Percentiles rank a stretch among this genome's conserved stretches.
Evolutionary conservation across 352 stramenopile genomes (phyloP).

Genomic region (Phytophthora hybrid): DNA sequence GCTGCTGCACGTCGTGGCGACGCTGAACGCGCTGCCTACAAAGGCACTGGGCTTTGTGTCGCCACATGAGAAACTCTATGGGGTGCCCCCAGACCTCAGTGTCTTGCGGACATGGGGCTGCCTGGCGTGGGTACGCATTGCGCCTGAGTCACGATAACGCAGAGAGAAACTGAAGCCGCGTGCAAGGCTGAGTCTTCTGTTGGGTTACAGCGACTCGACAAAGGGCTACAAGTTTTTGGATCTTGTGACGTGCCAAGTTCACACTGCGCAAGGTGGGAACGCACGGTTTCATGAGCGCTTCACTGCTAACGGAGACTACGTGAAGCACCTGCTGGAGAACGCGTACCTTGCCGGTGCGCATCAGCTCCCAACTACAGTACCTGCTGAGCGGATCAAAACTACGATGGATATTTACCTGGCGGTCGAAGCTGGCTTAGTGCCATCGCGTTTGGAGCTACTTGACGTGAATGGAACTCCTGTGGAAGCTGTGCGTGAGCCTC

Average conservation of each 20-base stretch:
- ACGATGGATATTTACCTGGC: slow-evolving; percentile 3
- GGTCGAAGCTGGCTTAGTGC: not conserved
- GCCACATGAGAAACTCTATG: not conserved
- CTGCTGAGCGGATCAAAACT: not conserved
- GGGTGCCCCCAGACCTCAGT: not conserved
- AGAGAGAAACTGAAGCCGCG: slow-evolving; percentile 4
- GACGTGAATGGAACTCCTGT: no score
- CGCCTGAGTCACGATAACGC: not conserved
- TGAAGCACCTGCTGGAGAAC: slow-evolving; percentile 16
- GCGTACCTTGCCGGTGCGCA: not conserved
- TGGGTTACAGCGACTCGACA: slow-evolving; percentile 11
- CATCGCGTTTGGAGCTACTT: not conserved
- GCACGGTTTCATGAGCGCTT: slow-evolving; percentile 9
- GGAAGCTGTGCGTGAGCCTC: not conserved
- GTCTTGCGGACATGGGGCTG: slow-evolving; percentile 8
- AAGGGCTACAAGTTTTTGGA: slow-evolving; percentile 17
- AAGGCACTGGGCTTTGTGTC: not conserved
- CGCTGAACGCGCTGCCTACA: slow-evolving; percentile 9
- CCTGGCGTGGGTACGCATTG: slow-evolving; percentile 7
- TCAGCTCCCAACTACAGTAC: not conserved
- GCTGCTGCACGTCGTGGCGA: not conserved
- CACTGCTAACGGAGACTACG: slow-evolving; percentile 11
- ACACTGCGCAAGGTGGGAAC: slow-evolving; percentile 4
- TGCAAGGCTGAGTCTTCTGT: not conserved
- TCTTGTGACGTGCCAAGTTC: not conserved